phyloP scores from a whole-genome alignment of 345 rosid genomes.

The Jatropha curcas region DNA sequence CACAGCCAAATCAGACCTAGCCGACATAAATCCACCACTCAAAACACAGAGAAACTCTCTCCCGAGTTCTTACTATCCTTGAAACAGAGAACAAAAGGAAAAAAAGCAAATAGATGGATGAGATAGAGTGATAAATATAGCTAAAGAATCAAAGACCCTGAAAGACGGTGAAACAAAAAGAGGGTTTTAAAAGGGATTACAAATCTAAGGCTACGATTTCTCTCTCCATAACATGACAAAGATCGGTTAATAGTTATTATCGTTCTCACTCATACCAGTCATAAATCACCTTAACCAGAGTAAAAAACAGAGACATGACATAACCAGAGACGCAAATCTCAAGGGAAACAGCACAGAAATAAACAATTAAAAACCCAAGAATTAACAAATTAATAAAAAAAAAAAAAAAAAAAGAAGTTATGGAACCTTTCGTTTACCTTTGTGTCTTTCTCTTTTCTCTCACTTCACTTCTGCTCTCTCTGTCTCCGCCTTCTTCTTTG shows the following conservation, averaged over 20 bases:
- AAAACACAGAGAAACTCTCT: slow-evolving; percentile 12
- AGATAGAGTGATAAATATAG: slow-evolving; percentile 11
- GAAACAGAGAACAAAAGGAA: background rate
- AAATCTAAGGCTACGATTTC: slow-evolving; percentile 68
- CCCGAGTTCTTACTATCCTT: background rate
- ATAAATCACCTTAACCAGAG: slow-evolving; percentile 16
- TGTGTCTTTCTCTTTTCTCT: background rate
- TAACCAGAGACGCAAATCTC: slow-evolving; percentile 28
- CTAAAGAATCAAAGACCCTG: background rate
- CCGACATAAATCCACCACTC: slow-evolving; percentile 81
- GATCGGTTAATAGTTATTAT: slow-evolving; percentile 16
- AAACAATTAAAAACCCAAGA: background rate
- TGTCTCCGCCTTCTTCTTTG: slow-evolving; percentile 1
- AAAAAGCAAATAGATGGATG: background rate
- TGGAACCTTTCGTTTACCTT: slow-evolving; percentile 11
- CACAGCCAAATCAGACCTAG: slow-evolving; percentile 66
- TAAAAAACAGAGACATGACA: background rate
- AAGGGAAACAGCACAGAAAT: slow-evolving; percentile 12
- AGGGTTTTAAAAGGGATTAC: slow-evolving; percentile 37
- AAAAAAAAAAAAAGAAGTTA: background rate
- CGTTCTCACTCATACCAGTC: slow-evolving; percentile 1
- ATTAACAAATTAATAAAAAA: background rate
- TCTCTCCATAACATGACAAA: slow-evolving; percentile 35
- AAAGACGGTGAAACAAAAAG: slow-evolving; percentile 2
- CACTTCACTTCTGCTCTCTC: slow-evolving; percentile 17